Conservation (phyloP, 208 protist genomes). For the Trypanosoma melophagium region DNA sequence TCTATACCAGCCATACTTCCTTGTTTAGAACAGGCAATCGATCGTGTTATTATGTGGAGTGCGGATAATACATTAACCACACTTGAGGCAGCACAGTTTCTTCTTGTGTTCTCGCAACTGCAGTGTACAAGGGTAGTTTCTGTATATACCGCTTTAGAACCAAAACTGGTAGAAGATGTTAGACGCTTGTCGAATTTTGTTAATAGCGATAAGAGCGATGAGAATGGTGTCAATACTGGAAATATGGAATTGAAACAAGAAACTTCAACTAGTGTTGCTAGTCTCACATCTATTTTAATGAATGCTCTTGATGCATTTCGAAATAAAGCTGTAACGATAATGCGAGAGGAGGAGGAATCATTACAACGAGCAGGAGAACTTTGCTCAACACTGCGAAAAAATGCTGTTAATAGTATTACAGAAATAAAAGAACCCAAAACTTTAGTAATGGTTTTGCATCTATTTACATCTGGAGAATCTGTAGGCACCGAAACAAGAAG, state of each 20-base stretch:
- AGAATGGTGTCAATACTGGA: not conserved
- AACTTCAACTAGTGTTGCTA: not conserved
- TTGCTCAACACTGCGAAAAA: constrained; percentile 17
- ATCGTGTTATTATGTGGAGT: constrained; percentile 13
- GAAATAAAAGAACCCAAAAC: constrained; percentile 25
- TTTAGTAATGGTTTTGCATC: constrained; percentile 31
- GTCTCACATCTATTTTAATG: constrained; percentile 19
- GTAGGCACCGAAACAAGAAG: not conserved
- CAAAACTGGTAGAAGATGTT: constrained; percentile 11
- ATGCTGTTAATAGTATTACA: constrained; percentile 18
- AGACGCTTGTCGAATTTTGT: not conserved
- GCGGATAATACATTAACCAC: constrained; percentile 13
- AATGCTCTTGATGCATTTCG: constrained; percentile 28
- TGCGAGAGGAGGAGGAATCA: constrained; percentile 13
- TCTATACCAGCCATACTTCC: constrained; percentile 22
- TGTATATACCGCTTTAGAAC: constrained; percentile 24
- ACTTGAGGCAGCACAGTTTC: constrained; percentile 34
- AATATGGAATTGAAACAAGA: not conserved
- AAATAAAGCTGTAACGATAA: constrained; percentile 9
- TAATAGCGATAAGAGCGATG: not conserved
- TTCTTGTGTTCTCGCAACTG: constrained; percentile 30
- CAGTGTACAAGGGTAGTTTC: not conserved
- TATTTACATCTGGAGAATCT: constrained; percentile 12
- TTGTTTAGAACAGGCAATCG: constrained; percentile 18
- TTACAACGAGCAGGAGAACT: constrained; percentile 25